Evolutionary conservation across 129 eudicot genomes (phyloP).

Genomic region (Dittrichia graveolens): DNA sequence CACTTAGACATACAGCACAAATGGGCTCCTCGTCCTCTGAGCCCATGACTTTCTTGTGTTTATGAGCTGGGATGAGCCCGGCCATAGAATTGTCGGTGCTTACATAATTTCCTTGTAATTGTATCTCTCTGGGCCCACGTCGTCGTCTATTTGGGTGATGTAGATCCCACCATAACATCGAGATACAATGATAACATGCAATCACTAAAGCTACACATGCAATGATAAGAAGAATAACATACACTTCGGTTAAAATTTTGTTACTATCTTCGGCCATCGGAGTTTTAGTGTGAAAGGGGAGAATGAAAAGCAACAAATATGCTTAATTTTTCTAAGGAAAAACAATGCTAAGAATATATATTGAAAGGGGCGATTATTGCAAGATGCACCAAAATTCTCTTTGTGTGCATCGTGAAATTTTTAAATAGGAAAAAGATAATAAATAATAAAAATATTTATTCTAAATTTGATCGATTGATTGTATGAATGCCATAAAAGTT

Average conservation of each 20-base stretch:
- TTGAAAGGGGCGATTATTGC: slow-evolving; percentile 37
- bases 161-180: slow-evolving; percentile 37
- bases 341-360: slow-evolving; percentile 37
- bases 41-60: slow-evolving; percentile 29
- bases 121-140: background rate
- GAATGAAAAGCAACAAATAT: slow-evolving; percentile 9
- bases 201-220: slow-evolving; percentile 42
- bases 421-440: background rate
- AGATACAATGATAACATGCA: slow-evolving; percentile 37
- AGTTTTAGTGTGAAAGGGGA: background rate
- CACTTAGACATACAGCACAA: slow-evolving; percentile 47
- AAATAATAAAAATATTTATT: background rate
- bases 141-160: slow-evolving; percentile 13
- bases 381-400: slow-evolving; percentile 34
- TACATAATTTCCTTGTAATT: slow-evolving; percentile 1
- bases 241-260: slow-evolving; percentile 25
- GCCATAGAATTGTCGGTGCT: slow-evolving; percentile 33
- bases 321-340: slow-evolving; percentile 11
- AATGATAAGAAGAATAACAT: slow-evolving; percentile 31
- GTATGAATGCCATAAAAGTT: background rate
- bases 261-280: slow-evolving; percentile 26
- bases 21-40: slow-evolving; percentile 35
- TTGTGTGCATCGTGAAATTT: slow-evolving; percentile 10
- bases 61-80: slow-evolving; percentile 37
- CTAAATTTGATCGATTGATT: slow-evolving; percentile 10